Percentiles rank a stretch among this genome's conserved stretches.
These are phyloP conservation scores for Blastomyces emzantsi DNA, from an alignment of 2,329 filamentous ascomycete species.

Conservation along the genomic window DNA sequence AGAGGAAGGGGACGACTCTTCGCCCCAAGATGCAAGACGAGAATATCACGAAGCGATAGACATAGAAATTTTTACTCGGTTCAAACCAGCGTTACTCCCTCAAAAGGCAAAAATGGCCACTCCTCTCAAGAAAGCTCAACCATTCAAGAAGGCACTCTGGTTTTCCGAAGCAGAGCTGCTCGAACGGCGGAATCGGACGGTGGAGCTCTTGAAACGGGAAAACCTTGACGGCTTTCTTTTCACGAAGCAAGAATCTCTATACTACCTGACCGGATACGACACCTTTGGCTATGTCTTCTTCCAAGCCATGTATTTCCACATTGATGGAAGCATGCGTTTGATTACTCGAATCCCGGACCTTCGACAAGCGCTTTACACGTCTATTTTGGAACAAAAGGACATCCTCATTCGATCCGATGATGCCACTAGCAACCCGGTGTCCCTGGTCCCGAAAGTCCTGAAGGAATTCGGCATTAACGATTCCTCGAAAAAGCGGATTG, in stretches of 20 bases:
- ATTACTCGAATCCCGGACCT: conserved; percentile 27
- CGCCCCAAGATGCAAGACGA: background rate
- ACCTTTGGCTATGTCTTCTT: conserved; percentile 33
- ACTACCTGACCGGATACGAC: conserved; percentile 28
- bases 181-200: conserved; percentile 19
- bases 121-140: conserved; percentile 17
- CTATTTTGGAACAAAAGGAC: conserved; percentile 24
- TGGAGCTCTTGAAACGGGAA: conserved; percentile 26
- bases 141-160: conserved; percentile 25
- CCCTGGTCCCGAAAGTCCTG: conserved; percentile 24
- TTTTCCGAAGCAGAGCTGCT: conserved; percentile 23
- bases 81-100: background rate
- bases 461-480: conserved; percentile 25
- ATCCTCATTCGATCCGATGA: conserved; percentile 26
- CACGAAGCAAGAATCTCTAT: conserved; percentile 28
- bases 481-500: conserved; percentile 22
- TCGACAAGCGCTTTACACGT: conserved; percentile 29
- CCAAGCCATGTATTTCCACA: conserved; percentile 32
- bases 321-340: conserved; percentile 25
- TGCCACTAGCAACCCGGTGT: conserved; percentile 24
- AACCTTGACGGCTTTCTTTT: conserved; percentile 30
- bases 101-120: conserved; percentile 10
- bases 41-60: background rate
- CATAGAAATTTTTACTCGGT: background rate
- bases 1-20: background rate